Evolutionary conservation across 2,329 filamentous ascomycete species (phyloP), one percentile per base, ranked within the genome.

Genomic region (Pestalotiopsis sp.): DNA sequence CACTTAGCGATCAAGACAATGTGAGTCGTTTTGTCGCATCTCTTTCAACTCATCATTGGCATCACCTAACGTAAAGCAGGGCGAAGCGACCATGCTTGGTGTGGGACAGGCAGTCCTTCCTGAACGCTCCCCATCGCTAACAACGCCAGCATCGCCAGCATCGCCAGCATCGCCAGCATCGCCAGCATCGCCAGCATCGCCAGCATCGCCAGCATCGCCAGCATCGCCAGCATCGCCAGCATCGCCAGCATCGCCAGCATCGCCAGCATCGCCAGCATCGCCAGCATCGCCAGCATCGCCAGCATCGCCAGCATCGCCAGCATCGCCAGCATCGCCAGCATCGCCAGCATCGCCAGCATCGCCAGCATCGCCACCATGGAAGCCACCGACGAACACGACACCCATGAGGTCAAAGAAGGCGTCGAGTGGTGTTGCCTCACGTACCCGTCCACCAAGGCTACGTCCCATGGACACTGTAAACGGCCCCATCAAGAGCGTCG

Each of bases 401-500:
- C 12, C 41, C 25, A 23, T 11, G 7, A 13, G 12, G 45, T 25
- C 45, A 23, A 25, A 23, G 45, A 25, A 65, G 14, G 13, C 17
- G 20, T 56, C 41, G n/a, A 13, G 1, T 65, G 27, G 41, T n/a
- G 27, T 13, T 57, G 13, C 20, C 20, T 57, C 31, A 38, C 49
- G 41, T 20, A 12, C 49, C 23, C 41, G 63, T 20, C 45, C 63
- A 20, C 20, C 63, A n/a, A 65, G 20, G 63, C 20, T 65, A 25
- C 52, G 63, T 12, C 63, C 63, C 6, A 12, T 65, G 25, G 20
- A 65, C 25, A 67, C 65, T 17, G 27, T 27, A 49, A 45, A 31
- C 3, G 27, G 25, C 12, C 41, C 62, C 7, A 68, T 69, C 31
- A 68, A 63, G 9, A 66, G 57, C 6, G 17, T 25, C 62, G 25